Base-by-base conservation (phyloP, 1,284 basidiomycete genomes). In the Heterobasidion annosum region DNA sequence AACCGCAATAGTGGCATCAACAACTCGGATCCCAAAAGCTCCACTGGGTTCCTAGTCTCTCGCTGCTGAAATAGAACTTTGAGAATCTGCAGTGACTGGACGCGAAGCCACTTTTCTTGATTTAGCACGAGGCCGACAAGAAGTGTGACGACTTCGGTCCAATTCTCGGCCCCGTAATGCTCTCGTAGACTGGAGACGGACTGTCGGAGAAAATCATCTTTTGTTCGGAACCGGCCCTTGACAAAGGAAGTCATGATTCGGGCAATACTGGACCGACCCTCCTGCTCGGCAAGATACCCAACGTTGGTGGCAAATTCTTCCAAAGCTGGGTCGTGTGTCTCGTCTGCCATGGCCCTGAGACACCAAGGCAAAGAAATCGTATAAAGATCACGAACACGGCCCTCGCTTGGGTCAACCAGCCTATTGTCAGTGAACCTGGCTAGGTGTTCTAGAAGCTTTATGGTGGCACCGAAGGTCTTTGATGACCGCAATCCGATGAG, bases 121-220 rank as follows among this genome's bases (percentile, higher is more conserved):
- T 97, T 97, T 54, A 97, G 79, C n/a, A 93, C 84, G 10, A 96
- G 77, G 3, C 92, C 87, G 18, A 97, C 78, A 12, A 97, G 79
- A 8, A 94, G 73, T 0, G 91, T 91, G 49, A 91, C 83, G 40
- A 94, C 79, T 48, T 90, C 82, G 35, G 77, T 83, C 87, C 78
- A 93, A 66, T 75, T 78, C 62, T 80, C 83, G 51, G 66, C 64
- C 19, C 81, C 81, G 71, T 88, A 94, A 64, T 92, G 82, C 63
- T 95, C 91, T 34, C 91, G 83, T 45, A 98, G 77, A 60, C 89
- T 87, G 2, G 82, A 76, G 16, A 93, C 85, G 0, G 93, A 93
- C 66, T 98, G 93, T 2, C 93, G 84, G 56, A 96, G 79, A 68
- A 98, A 93, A 68, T 98, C 94, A 55, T 98, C 95, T 65, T 89